Conservation (phyloP, 2,329 filamentous ascomycete species). For the Pleomassaria siparia region DNA sequence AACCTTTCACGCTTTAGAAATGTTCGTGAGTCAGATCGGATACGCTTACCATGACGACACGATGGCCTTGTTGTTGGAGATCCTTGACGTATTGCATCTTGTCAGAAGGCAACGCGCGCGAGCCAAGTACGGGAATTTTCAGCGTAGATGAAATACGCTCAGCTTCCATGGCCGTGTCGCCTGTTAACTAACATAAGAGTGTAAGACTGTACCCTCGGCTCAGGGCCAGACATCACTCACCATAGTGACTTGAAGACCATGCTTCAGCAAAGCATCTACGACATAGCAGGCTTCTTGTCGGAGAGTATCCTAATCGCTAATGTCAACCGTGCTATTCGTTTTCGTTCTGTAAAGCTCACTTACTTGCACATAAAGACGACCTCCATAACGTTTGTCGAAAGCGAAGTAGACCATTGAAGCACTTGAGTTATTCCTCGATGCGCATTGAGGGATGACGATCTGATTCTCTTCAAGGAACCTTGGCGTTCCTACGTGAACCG, state of each 20-base stretch:
- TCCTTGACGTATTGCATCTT: constrained; percentile 7
- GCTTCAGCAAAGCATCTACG: constrained; percentile 1
- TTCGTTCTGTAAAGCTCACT: too few relatives aligned
- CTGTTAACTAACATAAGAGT: neutral
- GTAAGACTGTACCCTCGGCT: neutral
- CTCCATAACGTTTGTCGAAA: too few relatives aligned
- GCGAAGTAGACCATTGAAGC: too few relatives aligned
- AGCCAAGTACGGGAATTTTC: constrained; percentile 5
- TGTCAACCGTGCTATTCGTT: too few relatives aligned
- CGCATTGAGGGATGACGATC: too few relatives aligned
- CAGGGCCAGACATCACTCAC: neutral
- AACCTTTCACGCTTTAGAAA: neutral
- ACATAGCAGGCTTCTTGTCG: neutral
- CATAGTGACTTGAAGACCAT: constrained; percentile 6
- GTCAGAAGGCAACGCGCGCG: constrained; percentile 2
- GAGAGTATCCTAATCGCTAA: neutral
- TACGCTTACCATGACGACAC: constrained; percentile 7
- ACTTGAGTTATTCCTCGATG: too few relatives aligned
- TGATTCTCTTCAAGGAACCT: constrained; percentile 4
- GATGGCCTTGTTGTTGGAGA: constrained; percentile 5
- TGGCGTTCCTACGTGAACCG: constrained; percentile 1
- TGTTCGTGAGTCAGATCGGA: neutral
- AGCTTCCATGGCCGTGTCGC: constrained; percentile 6
- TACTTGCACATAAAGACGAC: too few relatives aligned
- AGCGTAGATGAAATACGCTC: constrained; percentile 6